phyloP scores from a whole-genome alignment of 768 basidiomycete species.

The Suillus weaverae region DNA sequence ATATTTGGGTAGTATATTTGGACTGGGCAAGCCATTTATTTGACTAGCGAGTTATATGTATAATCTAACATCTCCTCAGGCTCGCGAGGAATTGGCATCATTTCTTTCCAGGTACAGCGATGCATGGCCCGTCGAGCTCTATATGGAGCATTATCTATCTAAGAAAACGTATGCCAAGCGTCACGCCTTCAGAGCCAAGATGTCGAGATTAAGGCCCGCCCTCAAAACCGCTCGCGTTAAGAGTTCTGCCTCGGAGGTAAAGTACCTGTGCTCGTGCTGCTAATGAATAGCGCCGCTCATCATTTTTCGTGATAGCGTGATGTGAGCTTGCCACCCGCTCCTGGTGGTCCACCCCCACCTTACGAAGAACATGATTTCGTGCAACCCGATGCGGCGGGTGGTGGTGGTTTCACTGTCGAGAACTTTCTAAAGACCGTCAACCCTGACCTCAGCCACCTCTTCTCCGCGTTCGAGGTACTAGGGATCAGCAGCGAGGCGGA shows the following conservation, averaged over 20 bases:
- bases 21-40: not conserved
- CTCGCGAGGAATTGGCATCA: not conserved
- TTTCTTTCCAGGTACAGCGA: constrained; percentile 1
- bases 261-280: not conserved
- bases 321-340: not conserved
- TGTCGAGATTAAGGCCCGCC: not conserved
- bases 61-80: not conserved
- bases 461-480: not conserved
- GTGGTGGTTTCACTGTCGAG: not conserved
- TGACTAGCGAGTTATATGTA: too few relatives aligned
- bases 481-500: not conserved
- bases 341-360: not conserved
- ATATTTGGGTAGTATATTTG: not conserved
- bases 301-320: not conserved
- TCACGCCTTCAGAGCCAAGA: not conserved
- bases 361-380: not conserved
- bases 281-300: not conserved
- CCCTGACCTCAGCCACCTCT: not conserved
- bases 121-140: constrained; percentile 4
- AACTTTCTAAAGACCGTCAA: not conserved
- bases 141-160: not conserved
- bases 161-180: not conserved
- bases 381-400: too few relatives aligned
- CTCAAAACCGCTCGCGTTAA: not conserved
- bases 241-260: not conserved